Evolutionary conservation across 2,329 filamentous ascomycete species (phyloP).

Genomic region (Microsporum canis): DNA sequence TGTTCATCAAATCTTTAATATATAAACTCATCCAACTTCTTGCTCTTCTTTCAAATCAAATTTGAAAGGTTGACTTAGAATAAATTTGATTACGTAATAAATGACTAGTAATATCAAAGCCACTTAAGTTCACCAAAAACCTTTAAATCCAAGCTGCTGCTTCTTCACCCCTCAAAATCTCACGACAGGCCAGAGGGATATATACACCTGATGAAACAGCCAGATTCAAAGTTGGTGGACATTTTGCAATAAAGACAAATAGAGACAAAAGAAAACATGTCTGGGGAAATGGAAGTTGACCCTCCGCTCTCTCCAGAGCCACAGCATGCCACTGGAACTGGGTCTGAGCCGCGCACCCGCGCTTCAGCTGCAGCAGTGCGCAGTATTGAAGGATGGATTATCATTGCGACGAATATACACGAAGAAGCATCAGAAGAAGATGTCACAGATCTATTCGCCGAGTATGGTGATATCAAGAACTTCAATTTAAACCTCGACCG

Average conservation of each 20-base stretch:
- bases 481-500: constrained; percentile 55
- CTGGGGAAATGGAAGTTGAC: constrained; percentile 38
- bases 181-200: neutral
- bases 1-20: neutral
- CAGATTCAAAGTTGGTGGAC: neutral
- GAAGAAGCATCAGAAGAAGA: constrained; percentile 59
- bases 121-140: neutral
- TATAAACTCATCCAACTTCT: neutral
- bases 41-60: neutral
- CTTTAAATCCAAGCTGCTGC: neutral
- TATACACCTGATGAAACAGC: neutral
- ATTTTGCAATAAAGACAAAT: neutral
- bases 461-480: constrained; percentile 58
- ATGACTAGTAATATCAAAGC: too few species aligned
- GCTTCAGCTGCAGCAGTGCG: constrained; percentile 47
- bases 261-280: constrained; percentile 21
- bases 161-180: neutral
- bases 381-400: constrained; percentile 59
- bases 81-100: neutral
- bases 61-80: neutral
- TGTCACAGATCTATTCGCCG: constrained; percentile 53
- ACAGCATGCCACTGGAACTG: constrained; percentile 21
- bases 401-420: constrained; percentile 58
- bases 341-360: constrained; percentile 34
- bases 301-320: constrained; percentile 23